Percentiles rank a stretch among this genome's conserved stretches.
Evolutionary conservation across 2,329 filamentous ascomycete species (phyloP).

Genomic region (Penicillium digitatum): DNA sequence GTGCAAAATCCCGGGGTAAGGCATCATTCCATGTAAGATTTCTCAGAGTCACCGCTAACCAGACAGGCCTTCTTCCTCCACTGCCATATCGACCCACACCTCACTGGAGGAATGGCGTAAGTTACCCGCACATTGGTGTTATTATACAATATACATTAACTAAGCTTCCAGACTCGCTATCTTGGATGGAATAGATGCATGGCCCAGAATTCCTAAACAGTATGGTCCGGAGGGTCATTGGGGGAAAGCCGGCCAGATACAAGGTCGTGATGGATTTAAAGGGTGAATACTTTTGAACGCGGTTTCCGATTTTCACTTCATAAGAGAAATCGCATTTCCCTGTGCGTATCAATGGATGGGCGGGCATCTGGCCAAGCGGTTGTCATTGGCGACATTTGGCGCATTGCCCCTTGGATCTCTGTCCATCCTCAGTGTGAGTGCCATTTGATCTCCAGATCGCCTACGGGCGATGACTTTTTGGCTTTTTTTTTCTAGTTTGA

Average conservation of each 20-base stretch:
- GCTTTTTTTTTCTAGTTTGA: neutral
- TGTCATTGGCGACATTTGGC: neutral
- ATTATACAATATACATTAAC: neutral
- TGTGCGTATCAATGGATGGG: neutral
- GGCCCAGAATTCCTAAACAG: neutral
- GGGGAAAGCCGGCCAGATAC: neutral
- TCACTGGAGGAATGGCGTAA: slow-evolving; percentile 7
- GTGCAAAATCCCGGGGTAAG: slow-evolving; percentile 5
- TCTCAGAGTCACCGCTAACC: neutral
- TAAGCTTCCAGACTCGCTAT: neutral
- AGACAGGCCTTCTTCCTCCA: slow-evolving; percentile 4
- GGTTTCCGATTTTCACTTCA: neutral
- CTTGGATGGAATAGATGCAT: neutral
- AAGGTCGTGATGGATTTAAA: neutral
- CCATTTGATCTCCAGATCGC: neutral
- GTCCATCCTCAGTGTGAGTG: neutral
- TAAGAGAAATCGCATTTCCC: neutral
- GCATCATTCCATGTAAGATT: neutral
- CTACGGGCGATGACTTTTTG: neutral
- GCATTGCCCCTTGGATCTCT: neutral
- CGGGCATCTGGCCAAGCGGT: neutral
- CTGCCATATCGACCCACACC: slow-evolving; percentile 5
- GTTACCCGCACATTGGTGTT: neutral
- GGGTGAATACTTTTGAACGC: too few species aligned
- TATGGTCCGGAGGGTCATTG: neutral